Evolutionary conservation across 2,329 filamentous ascomycete species (phyloP), one percentile per base, ranked within the genome.

Genomic region (Microsporum ferrugineum): DNA sequence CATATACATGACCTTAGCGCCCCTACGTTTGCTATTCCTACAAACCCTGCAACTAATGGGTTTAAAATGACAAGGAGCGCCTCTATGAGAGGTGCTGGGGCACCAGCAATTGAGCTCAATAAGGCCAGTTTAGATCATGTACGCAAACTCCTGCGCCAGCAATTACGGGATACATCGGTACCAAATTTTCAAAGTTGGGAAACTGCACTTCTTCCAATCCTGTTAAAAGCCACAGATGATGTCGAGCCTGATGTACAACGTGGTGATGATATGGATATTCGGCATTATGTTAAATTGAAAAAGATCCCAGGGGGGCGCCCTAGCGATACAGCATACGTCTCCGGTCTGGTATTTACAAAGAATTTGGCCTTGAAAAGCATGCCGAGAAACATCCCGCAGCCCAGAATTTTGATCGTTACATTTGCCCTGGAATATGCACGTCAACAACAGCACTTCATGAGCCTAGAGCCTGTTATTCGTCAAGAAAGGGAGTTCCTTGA

Each of bases 361-460:
- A 99, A 99, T 65, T 78, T 99, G 58, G 94, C 95, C 0, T 77
- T 97, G 59, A 99, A 99, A 72, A 95, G 88, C 73, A 99, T 99
- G 94, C 87, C 89, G 17, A 84, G 94, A 61, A 89, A 85, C 64
- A 94, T 97, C 64, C 74, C 81, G 10, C 87, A 89, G 60, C 94
- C 94, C 2, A 86, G 90, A 36, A 94, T 99, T 63, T 82, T 96
- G 57, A 89, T 99, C 65, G 87, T 99, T 61, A 92, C 91, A 0
- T 99, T 99, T 70, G 86, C 94, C 0, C 89, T 99, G 62, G 94
- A 99, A 71, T 99, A 99, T 72, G 89, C 95, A 62, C 85, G 94
- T 43, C 91, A 96, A 67, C 87, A 92, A 70, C 84, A 89, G 65
- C 91, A 97, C 71, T 97, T 99, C 72, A 96, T 99, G 91, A 99